Percentiles rank a stretch among this genome's conserved stretches.
Evolutionary conservation across 352 stramenopile species (phyloP).

Genomic region (Lagenidium giganteum): DNA sequence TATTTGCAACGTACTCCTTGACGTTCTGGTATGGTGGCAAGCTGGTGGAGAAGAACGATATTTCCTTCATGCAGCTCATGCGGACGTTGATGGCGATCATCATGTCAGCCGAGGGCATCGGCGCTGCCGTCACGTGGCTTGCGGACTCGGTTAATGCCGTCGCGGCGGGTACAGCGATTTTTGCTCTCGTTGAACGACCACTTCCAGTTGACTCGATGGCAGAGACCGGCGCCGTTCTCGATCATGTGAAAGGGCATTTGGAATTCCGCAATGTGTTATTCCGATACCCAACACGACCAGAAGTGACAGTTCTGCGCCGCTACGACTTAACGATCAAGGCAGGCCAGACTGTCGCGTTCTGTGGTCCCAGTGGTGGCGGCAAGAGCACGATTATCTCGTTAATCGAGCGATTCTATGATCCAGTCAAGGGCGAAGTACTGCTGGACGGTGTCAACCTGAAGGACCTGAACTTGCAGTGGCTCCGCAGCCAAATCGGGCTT

Average conservation of each 20-base stretch:
- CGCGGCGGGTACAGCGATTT: conserved; percentile 36
- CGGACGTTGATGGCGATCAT: conserved; percentile 53
- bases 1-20: conserved; percentile 43
- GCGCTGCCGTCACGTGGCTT: conserved; percentile 20
- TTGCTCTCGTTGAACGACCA: conserved; percentile 24
- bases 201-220: conserved; percentile 36
- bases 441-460: conserved; percentile 77
- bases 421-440: conserved; percentile 41
- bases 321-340: conserved; percentile 79
- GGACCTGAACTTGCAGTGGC: conserved; percentile 57
- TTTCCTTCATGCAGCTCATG: conserved; percentile 39
- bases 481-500: conserved; percentile 56
- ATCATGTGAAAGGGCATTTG: conserved; percentile 25
- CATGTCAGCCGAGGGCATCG: conserved; percentile 35
- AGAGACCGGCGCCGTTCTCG: conserved; percentile 9
- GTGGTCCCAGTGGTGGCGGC: conserved; percentile 8
- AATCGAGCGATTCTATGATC: conserved; percentile 74
- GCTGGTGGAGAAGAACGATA: conserved; percentile 30
- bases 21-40: conserved; percentile 36
- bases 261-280: conserved; percentile 71
- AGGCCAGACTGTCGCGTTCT: conserved; percentile 56
- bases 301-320: conserved; percentile 67
- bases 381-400: conserved; percentile 14
- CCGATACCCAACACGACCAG: conserved; percentile 60
- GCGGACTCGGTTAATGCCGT: conserved; percentile 66